Evolutionary conservation across 495 filamentous ascomycete species (phyloP).

Genomic region (Bathelium albidoporum): DNA sequence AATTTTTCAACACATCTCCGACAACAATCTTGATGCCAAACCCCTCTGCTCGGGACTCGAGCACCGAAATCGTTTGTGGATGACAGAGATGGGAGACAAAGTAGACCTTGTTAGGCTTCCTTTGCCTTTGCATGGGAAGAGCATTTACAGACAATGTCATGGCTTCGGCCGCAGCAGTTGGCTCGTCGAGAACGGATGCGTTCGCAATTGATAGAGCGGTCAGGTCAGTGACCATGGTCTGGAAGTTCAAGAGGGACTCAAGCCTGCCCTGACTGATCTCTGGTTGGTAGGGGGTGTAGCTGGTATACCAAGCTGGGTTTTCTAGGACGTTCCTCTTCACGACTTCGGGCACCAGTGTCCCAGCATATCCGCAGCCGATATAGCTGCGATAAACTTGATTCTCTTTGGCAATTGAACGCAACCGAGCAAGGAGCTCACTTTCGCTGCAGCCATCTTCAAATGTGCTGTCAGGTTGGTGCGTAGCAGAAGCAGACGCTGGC

Average conservation of each 20-base stretch:
- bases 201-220: constrained; percentile 86
- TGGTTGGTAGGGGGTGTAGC: constrained; percentile 96
- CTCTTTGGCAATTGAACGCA: constrained; percentile 54
- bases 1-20: constrained; percentile 57
- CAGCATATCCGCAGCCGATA: constrained; percentile 83
- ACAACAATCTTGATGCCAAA: constrained; percentile 76
- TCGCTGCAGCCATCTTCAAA: constrained; percentile 48
- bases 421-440: constrained; percentile 52
- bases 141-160: constrained; percentile 89
- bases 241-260: constrained; percentile 93
- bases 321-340: constrained; percentile 93
- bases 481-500: constrained; percentile 11
- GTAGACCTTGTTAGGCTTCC: constrained; percentile 65
- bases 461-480: constrained; percentile 18
- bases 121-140: constrained; percentile 61
- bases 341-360: constrained; percentile 75
- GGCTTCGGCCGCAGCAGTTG: constrained; percentile 90
- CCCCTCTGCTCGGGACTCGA: constrained; percentile 81
- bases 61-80: constrained; percentile 80
- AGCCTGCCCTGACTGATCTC: constrained; percentile 80
- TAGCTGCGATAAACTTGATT: constrained; percentile 56
- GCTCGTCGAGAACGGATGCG: constrained; percentile 87
- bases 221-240: constrained; percentile 85
- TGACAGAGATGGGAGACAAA: constrained; percentile 77
- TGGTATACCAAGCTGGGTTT: constrained; percentile 96